A percentile compares a stretch with the other conserved stretches of the same genome.
Conservation (phyloP, 164 flowering plant genomes). For the Magnolia changhungtana region DNA sequence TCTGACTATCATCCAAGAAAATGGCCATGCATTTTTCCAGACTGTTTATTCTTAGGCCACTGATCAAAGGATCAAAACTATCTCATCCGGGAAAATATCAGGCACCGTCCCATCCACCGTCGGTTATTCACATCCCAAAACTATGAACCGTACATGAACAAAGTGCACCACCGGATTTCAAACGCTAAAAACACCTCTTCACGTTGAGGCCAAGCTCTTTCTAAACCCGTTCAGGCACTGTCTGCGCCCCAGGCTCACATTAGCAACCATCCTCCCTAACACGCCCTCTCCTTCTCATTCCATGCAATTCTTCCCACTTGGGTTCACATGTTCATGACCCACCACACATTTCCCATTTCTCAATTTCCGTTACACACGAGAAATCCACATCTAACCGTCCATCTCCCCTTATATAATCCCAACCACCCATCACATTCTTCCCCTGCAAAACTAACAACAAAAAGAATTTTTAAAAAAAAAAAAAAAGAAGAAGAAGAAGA, state of each 20-base stretch:
- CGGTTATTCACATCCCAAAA: too few species aligned
- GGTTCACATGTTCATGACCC: not conserved
- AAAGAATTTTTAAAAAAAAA: not conserved
- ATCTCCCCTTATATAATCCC: not conserved
- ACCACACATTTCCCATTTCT: conserved; percentile 7
- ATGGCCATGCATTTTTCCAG: too few species aligned
- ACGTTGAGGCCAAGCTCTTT: not conserved
- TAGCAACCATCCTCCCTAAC: not conserved
- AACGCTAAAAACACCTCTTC: not conserved
- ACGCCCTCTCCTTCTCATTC: not conserved
- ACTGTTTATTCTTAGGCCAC: too few species aligned
- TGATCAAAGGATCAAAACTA: too few species aligned
- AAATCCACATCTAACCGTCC: not conserved
- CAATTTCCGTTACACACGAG: conserved; percentile 2
- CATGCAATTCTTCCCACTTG: not conserved
- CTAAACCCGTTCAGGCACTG: too few species aligned
- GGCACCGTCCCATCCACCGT: too few species aligned
- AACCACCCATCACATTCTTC: not conserved
- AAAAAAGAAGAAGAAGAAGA: too few species aligned
- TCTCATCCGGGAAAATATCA: too few species aligned
- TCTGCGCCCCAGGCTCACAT: not conserved
- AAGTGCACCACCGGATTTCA: not conserved
- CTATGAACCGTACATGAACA: not conserved
- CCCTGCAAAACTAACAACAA: not conserved
- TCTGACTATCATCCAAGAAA: too few species aligned